These are phyloP conservation scores for Fagopyrum homotropicum DNA, from an alignment of 148 eudicot species.

Conservation along the genomic window DNA sequence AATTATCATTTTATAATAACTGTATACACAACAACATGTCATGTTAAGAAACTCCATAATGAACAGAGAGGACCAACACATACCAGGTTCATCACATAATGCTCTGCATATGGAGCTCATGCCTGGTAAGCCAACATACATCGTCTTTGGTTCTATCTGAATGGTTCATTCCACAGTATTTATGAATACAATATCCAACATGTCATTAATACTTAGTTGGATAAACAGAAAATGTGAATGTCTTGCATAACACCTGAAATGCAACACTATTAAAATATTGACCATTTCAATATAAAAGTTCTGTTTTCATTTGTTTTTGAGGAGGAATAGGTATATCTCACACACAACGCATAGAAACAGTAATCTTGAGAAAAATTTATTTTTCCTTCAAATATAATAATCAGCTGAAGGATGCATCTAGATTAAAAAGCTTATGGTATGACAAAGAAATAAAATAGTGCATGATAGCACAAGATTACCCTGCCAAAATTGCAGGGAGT, in stretches of 20 bases:
- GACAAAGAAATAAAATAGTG: too few relatives aligned
- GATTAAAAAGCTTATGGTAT: too few relatives aligned
- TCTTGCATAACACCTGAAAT: background rate
- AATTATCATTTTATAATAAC: background rate
- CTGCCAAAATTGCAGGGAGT: background rate
- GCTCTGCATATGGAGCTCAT: conserved; percentile 91
- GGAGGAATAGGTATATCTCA: background rate
- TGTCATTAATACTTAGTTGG: background rate
- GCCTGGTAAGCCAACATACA: conserved; percentile 83
- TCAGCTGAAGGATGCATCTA: too few relatives aligned
- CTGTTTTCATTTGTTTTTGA: background rate
- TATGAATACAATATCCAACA: background rate
- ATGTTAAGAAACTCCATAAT: conserved; percentile 3
- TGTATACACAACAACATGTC: conserved; percentile 8
- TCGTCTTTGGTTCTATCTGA: conserved; percentile 61
- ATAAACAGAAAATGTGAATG: background rate
- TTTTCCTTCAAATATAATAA: too few relatives aligned
- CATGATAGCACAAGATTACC: background rate
- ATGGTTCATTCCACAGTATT: conserved; percentile 15
- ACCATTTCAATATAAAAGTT: background rate
- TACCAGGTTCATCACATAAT: conserved; percentile 72
- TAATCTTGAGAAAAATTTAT: too few relatives aligned
- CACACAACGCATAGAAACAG: background rate
- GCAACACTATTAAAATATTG: background rate
- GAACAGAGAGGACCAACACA: conserved; percentile 14